A percentile compares a stretch with the other conserved stretches of the same genome.
Evolutionary conservation across 2,329 filamentous ascomycete genomes (phyloP).

Genomic region (Calonectria multiphialidica): DNA sequence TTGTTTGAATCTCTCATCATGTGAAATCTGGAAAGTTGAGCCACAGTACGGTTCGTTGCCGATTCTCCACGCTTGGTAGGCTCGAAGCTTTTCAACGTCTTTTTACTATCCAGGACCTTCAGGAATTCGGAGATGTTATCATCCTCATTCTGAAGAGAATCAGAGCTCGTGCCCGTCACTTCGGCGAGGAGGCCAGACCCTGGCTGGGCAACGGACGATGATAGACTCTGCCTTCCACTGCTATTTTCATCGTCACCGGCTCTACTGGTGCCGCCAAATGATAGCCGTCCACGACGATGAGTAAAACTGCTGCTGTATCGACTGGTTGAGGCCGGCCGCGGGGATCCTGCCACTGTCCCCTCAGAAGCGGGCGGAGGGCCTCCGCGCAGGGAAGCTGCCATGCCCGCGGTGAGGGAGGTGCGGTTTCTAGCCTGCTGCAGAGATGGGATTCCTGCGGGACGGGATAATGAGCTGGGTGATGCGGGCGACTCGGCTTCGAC

Average conservation of each 20-base stretch:
- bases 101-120: constrained; percentile 87
- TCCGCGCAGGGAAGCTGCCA: constrained; percentile 79
- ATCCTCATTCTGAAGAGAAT: constrained; percentile 81
- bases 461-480: constrained; percentile 66
- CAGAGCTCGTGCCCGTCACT: constrained; percentile 73
- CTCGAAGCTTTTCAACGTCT: constrained; percentile 86
- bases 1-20: constrained; percentile 91
- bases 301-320: constrained; percentile 96
- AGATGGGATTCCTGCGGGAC: constrained; percentile 60
- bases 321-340: constrained; percentile 81
- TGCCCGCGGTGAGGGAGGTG: constrained; percentile 79
- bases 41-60: constrained; percentile 79
- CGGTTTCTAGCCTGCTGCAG: constrained; percentile 72
- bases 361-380: constrained; percentile 72
- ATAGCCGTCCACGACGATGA: constrained; percentile 83
- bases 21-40: constrained; percentile 87
- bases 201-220: constrained; percentile 77
- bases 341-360: constrained; percentile 79
- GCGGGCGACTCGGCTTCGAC: constrained; percentile 64
- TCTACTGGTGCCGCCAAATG: constrained; percentile 79
- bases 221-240: constrained; percentile 83
- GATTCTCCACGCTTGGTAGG: constrained; percentile 75
- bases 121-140: constrained; percentile 95
- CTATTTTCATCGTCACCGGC: constrained; percentile 77
- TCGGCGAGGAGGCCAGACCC: constrained; percentile 85